Evolutionary conservation across 2,329 filamentous ascomycete species (phyloP).

Genomic region (Arthroderma sp.): DNA sequence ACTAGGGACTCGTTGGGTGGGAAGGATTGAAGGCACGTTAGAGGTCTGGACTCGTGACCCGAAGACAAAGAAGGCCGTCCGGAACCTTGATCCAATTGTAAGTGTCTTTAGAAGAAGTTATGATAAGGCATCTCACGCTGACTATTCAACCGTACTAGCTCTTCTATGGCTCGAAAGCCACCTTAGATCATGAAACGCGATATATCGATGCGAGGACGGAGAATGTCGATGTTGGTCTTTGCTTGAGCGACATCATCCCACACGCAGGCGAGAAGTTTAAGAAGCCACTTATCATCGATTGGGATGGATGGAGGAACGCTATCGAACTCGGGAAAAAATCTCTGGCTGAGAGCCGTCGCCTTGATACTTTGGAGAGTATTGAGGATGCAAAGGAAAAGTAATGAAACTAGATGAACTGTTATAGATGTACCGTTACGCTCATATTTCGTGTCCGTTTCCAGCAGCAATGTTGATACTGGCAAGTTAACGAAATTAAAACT

Average conservation of each 20-base stretch:
- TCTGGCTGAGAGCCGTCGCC: neutral
- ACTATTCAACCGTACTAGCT: neutral
- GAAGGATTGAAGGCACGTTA: neutral
- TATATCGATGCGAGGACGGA: neutral
- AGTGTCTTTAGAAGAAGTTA: neutral
- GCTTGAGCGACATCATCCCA: neutral
- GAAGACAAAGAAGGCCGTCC: neutral
- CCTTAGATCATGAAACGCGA: no score
- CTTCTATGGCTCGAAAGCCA: neutral
- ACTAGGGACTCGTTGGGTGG: neutral
- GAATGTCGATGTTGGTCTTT: neutral
- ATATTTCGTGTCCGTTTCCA: no score
- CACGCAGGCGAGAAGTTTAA: neutral
- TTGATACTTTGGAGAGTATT: neutral
- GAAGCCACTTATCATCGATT: neutral
- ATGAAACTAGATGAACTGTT: no score
- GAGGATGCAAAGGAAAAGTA: neutral
- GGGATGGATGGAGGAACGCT: neutral
- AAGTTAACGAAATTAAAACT: no score
- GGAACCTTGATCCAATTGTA: neutral
- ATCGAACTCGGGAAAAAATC: neutral
- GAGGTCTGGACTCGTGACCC: neutral
- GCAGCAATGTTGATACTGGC: no score
- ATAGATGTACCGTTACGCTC: no score
- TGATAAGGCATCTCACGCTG: neutral